Conservation (phyloP, 148 eudicot genomes). For the Amaranthus cruentus region DNA sequence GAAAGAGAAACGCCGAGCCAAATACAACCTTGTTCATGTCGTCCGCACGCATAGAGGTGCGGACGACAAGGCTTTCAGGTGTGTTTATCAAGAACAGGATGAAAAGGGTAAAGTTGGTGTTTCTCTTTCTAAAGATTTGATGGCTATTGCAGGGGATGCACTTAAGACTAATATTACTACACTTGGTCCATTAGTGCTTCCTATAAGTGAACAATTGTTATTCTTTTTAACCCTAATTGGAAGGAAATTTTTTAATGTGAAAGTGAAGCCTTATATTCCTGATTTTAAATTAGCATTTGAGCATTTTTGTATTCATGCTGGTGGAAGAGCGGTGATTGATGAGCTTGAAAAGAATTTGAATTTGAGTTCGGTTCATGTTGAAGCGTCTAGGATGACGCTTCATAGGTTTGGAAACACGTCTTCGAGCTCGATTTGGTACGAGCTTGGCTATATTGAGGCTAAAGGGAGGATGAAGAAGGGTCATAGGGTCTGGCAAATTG, state of each 20-base stretch:
- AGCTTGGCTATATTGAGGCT: conserved; percentile 46
- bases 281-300: no score
- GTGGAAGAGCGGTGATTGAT: conserved; percentile 40
- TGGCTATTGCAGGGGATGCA: no score
- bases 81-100: conserved; percentile 53
- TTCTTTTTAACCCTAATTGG: conserved; percentile 33
- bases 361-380: conserved; percentile 33
- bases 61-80: conserved; percentile 38
- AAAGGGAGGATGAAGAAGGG: conserved; percentile 52
- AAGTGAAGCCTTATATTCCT: background rate
- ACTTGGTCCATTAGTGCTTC: conserved; percentile 44
- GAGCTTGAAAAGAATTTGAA: conserved; percentile 51
- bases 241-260: conserved; percentile 31
- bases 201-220: conserved; percentile 45
- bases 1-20: conserved; percentile 33
- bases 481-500: conserved; percentile 50
- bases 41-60: conserved; percentile 49
- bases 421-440: conserved; percentile 59
- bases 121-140: no score
- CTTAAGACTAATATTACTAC: no score
- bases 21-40: conserved; percentile 48
- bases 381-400: conserved; percentile 53
- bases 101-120: conserved; percentile 30
- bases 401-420: conserved; percentile 53
- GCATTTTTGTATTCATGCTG: no score